phyloP scores from a whole-genome alignment of 495 filamentous ascomycete genomes.

The Podospora australis region DNA sequence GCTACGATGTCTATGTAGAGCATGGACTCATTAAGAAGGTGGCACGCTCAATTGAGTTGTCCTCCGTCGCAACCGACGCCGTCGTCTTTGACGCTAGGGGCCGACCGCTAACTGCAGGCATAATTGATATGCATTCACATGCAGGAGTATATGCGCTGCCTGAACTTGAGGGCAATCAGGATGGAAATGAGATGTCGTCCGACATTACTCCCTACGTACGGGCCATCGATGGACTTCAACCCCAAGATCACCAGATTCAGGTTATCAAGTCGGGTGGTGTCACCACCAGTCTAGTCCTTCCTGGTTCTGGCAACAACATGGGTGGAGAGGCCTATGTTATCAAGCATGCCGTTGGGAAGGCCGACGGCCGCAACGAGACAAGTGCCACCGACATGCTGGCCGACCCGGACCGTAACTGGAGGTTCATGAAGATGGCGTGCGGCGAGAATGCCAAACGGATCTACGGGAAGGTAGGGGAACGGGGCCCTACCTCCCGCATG shows the following conservation, averaged over 20 bases:
- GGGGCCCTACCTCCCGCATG: constrained; percentile 41
- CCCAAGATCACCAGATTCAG: constrained; percentile 46
- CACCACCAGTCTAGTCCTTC: constrained; percentile 58
- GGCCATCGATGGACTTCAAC: constrained; percentile 48
- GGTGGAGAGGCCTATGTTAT: constrained; percentile 60
- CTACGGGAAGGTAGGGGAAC: constrained; percentile 39
- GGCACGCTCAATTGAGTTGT: constrained; percentile 25
- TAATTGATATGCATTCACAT: constrained; percentile 65
- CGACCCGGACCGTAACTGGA: constrained; percentile 43
- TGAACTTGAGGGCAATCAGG: constrained; percentile 33
- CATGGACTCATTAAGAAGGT: constrained; percentile 44
- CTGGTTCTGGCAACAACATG: constrained; percentile 60
- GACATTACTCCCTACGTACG: constrained; percentile 53
- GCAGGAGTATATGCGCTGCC: constrained; percentile 42
- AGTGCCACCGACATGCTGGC: constrained; percentile 42
- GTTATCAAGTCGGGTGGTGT: constrained; percentile 64
- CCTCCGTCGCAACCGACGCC: constrained; percentile 28
- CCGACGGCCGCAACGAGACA: constrained; percentile 47
- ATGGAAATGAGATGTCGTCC: constrained; percentile 46
- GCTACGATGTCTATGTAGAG: constrained; percentile 45
- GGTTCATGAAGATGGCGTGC: constrained; percentile 68
- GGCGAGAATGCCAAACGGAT: constrained; percentile 57
- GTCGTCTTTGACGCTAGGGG: constrained; percentile 48
- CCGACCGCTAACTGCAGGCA: constrained; percentile 53
- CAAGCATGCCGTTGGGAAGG: constrained; percentile 49